Evolutionary conservation across 139 green algal genomes (phyloP).

Genomic region (Pseudopediastrum boryanum): DNA sequence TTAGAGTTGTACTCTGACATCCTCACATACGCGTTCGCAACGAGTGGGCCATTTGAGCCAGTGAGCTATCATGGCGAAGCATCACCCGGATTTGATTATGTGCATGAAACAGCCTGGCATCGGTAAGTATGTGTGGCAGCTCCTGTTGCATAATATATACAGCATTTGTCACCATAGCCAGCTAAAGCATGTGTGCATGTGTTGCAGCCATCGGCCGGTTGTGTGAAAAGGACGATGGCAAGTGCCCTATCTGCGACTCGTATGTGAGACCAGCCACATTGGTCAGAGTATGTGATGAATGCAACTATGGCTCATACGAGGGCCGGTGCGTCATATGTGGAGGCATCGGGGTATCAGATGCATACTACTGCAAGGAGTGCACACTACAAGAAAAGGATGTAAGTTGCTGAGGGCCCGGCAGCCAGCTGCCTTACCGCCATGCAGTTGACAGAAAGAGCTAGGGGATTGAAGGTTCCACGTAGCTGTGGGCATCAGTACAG

Average conservation of each 20-base stretch:
- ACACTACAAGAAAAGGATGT: slow-evolving; percentile 97
- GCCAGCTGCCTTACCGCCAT: background rate
- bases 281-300: slow-evolving; percentile 99
- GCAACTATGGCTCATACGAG: slow-evolving; percentile 96
- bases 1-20: no score
- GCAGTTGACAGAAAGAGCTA: background rate
- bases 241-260: slow-evolving; percentile 97
- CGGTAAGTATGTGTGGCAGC: slow-evolving; percentile 54
- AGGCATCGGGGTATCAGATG: slow-evolving; percentile 93
- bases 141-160: background rate
- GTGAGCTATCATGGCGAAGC: no score
- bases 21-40: no score
- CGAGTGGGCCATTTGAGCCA: no score
- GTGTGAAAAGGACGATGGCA: slow-evolving; percentile 97
- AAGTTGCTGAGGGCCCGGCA: slow-evolving; percentile 34
- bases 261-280: slow-evolving; percentile 95
- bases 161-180: background rate
- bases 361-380: slow-evolving; percentile 99
- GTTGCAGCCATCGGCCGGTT: slow-evolving; percentile 89
- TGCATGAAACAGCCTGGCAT: slow-evolving; percentile 98
- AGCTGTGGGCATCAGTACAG: no score
- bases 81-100: slow-evolving; percentile 96
- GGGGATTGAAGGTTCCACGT: no score
- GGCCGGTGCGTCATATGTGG: slow-evolving; percentile 98
- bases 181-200: background rate